These are phyloP conservation scores for Heritiera fomes DNA, from an alignment of 345 rosid species.

Conservation along the genomic window DNA sequence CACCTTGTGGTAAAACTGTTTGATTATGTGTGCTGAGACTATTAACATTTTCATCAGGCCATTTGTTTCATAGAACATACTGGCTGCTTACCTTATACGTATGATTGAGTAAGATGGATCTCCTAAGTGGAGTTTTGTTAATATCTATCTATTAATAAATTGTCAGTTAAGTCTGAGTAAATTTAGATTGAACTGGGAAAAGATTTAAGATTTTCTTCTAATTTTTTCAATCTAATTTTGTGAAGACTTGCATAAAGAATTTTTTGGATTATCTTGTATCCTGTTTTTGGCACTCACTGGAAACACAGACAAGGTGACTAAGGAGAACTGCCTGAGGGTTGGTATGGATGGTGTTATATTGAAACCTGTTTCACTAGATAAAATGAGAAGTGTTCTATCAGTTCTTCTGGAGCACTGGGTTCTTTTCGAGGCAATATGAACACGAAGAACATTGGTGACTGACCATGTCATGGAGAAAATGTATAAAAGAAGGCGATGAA, in stretches of 20 bases:
- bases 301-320: slow-evolving; percentile 62
- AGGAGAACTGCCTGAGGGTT: slow-evolving; percentile 79
- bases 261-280: neutral
- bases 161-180: neutral
- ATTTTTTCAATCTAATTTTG: neutral
- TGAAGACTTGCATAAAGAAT: neutral
- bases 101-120: too few relatives aligned
- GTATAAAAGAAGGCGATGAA: too few relatives aligned
- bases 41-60: neutral
- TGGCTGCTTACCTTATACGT: neutral
- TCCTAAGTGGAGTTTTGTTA: too few relatives aligned
- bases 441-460: neutral
- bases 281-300: slow-evolving; percentile 57
- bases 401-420: slow-evolving; percentile 71
- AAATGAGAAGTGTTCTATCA: slow-evolving; percentile 72
- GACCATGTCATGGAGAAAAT: too few relatives aligned
- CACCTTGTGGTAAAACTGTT: neutral
- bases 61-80: neutral
- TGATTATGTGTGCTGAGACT: too few relatives aligned
- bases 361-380: slow-evolving; percentile 82
- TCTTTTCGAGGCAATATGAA: slow-evolving; percentile 50
- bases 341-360: slow-evolving; percentile 77
- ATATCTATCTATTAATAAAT: neutral
- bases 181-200: too few relatives aligned
- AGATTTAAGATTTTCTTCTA: neutral